Base-by-base conservation (phyloP, 2,329 filamentous ascomycete genomes). In the Aspergillus aculeatinus region DNA sequence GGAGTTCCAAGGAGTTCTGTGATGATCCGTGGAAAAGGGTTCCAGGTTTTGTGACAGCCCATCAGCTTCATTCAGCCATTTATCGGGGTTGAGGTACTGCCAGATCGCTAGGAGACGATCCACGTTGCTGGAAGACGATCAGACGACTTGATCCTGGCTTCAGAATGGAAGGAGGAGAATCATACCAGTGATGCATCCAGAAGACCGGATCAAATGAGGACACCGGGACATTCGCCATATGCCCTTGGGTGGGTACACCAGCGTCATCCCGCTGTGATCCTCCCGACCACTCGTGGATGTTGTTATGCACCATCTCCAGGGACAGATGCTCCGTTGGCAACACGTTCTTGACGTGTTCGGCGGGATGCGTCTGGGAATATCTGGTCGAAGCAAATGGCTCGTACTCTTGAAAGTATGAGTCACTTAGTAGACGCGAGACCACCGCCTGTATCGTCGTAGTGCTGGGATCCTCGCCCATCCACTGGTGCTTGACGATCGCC, bases 181-280 rank as follows among this genome's bases (percentile, higher is more conserved):
- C 57, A 21, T 58, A 60, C 60, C 58, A 60, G 31, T 63, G 58
- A 44, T 63, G 58, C 27, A 63, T 31, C 50, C 54, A 63, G 50
- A 63, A 63, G 25, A 63, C 52, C 2, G 60, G 60, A 23, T 63
- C 60, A 56, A 60, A 63, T 19, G 58, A 42, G 19, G 58, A 58
- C 2, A 63, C 58, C 14, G 54, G 50, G 23, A 58, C 48, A 7
- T 55, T 27, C 10, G 54, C 48, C 60, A 63, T 63, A 16, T 63
- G 60, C 11, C 60, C 60, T 7, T 29, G 39, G 3, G 7, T 47
- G 14, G n/a, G n/a, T 16, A 12, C 35, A 12, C 16, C 7, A 47
- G 10, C 14, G 14, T 21, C 42, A 47, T n/a, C 42, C 14, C 16
- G 14, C 16, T 21, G 42, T 9, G 53, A 42, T 14, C 49, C 55